phyloP scores from a whole-genome alignment of 2,329 filamentous ascomycete species.

The Trichoderma sp. region DNA sequence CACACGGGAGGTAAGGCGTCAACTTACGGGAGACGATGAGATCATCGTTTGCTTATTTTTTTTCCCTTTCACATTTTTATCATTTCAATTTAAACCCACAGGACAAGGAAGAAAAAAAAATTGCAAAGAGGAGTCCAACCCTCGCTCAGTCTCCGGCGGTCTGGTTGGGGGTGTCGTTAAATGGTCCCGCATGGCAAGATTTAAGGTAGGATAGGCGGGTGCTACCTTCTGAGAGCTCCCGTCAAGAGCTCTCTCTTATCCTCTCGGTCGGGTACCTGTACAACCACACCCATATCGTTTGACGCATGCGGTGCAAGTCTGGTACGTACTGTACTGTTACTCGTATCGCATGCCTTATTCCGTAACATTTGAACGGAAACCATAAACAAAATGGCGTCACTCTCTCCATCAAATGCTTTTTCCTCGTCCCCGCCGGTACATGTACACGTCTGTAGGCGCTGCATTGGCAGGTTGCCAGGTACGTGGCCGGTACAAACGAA shows the following conservation, averaged over 20 bases:
- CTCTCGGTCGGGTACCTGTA: neutral
- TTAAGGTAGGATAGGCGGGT: neutral
- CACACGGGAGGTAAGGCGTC: neutral
- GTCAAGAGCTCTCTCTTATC: neutral
- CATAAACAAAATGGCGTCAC: conserved; percentile 3
- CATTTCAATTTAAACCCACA: neutral
- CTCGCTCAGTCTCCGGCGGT: conserved; percentile 18
- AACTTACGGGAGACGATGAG: neutral
- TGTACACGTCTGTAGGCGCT: neutral
- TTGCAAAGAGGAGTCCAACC: neutral
- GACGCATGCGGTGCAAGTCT: conserved; percentile 10
- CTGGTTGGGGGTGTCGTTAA: conserved; percentile 15
- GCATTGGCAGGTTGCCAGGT: neutral
- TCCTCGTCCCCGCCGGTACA: neutral
- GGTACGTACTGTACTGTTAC: neutral
- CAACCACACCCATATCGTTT: neutral
- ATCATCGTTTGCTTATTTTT: conserved; percentile 1
- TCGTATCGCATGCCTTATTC: conserved; percentile 1
- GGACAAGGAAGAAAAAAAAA: neutral
- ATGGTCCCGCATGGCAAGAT: neutral
- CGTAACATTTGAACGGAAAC: neutral
- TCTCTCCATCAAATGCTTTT: neutral
- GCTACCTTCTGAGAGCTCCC: neutral
- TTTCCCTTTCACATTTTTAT: neutral
- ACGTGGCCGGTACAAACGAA: neutral